phyloP scores from a whole-genome alignment of 2,329 filamentous ascomycete species.

The Aspergillus sergii region DNA sequence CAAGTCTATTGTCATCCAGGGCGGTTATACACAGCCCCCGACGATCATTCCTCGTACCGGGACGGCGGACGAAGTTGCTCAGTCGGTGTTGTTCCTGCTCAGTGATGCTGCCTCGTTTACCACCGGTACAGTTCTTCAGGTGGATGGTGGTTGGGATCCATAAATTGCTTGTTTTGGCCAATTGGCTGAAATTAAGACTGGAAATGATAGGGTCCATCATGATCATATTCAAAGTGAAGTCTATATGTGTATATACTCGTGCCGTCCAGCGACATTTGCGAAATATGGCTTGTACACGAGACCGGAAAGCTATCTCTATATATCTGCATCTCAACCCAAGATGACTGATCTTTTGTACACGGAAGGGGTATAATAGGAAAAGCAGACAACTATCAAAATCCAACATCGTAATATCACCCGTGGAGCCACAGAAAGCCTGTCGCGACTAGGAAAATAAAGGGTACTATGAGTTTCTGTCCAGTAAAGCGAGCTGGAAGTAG shows the following conservation, averaged over 20 bases:
- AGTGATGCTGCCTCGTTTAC: conserved; percentile 51
- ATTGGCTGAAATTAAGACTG: not conserved
- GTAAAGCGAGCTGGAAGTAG: not conserved
- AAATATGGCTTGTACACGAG: not conserved
- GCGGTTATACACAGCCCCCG: conserved; percentile 12
- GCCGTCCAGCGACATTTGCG: not conserved
- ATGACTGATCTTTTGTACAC: not conserved
- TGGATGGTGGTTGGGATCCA: conserved; percentile 51
- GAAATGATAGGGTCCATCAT: not conserved
- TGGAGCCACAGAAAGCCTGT: conserved; percentile 13
- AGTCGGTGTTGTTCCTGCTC: conserved; percentile 52
- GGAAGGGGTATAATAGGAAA: not conserved
- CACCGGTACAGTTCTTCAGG: conserved; percentile 48
- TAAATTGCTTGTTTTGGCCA: conserved; percentile 6
- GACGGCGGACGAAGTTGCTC: conserved; percentile 41
- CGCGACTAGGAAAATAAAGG: conserved; percentile 11
- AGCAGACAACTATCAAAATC: not conserved
- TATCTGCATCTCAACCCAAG: not conserved
- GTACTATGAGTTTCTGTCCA: conserved; percentile 8
- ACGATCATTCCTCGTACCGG: conserved; percentile 33
- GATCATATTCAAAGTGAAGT: not conserved
- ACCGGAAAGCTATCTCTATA: not conserved
- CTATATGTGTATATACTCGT: not conserved
- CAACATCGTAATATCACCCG: not conserved
- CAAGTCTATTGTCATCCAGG: conserved; percentile 28